phyloP scores from a whole-genome alignment of 371 early-diverging fungal species.

The Apophysomyces variabilis region DNA sequence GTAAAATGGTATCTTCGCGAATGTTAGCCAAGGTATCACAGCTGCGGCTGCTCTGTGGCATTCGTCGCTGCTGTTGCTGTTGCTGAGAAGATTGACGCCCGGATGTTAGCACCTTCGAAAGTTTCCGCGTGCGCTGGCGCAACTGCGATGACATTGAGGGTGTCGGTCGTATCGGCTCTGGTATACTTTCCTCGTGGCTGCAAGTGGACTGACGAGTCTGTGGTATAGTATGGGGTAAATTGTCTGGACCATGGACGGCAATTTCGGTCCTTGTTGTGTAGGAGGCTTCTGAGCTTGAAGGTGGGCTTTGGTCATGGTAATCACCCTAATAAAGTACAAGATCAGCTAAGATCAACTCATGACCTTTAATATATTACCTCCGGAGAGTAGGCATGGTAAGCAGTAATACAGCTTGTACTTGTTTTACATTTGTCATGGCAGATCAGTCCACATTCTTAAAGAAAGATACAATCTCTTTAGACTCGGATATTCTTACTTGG shows the following conservation, averaged over 20 bases:
- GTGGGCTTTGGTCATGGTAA: background rate
- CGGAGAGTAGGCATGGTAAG: slow-evolving; percentile 1
- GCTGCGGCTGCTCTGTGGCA: slow-evolving; percentile 27
- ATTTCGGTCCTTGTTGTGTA: background rate
- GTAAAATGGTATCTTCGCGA: slow-evolving; percentile 19
- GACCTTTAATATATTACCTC: background rate
- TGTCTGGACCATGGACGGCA: background rate
- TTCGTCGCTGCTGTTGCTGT: slow-evolving; percentile 12
- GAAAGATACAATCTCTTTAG: background rate
- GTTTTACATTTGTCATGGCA: slow-evolving; percentile 50
- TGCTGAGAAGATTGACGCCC: background rate
- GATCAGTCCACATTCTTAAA: slow-evolving; percentile 34
- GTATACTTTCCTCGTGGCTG: slow-evolving; percentile 6
- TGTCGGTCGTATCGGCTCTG: slow-evolving; percentile 24
- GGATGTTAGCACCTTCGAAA: slow-evolving; percentile 28
- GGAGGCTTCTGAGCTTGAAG: background rate
- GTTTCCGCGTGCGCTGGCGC: slow-evolving; percentile 39
- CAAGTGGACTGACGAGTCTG: background rate
- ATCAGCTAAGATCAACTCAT: background rate
- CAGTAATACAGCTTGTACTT: slow-evolving; percentile 13
- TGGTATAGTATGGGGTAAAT: background rate
- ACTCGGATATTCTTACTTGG: background rate
- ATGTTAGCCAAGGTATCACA: slow-evolving; percentile 21
- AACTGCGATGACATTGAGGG: slow-evolving; percentile 42
- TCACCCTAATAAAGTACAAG: background rate